Percentiles rank a stretch among this genome's conserved stretches.
phyloP scores from a whole-genome alignment of 495 filamentous ascomycete species.

The Talaromyces nanjingensis region DNA sequence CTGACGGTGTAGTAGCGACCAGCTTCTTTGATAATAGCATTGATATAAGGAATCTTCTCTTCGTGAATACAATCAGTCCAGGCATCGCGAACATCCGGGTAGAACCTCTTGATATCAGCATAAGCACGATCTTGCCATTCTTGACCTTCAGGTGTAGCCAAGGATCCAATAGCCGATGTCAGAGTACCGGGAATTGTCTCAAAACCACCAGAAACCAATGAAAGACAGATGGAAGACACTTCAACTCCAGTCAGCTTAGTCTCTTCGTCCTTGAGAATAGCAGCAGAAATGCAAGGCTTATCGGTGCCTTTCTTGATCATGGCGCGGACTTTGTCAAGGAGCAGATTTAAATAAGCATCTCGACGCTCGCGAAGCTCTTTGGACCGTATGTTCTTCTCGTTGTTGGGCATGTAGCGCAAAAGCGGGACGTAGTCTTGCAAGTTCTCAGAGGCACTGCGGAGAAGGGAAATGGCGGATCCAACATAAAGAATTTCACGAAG shows the following conservation, averaged over 20 bases:
- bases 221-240: constrained; percentile 43
- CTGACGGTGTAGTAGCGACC: constrained; percentile 49
- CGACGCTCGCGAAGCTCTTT: constrained; percentile 38
- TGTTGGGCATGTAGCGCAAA: constrained; percentile 40
- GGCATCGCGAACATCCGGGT: constrained; percentile 39
- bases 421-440: constrained; percentile 45
- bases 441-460: constrained; percentile 44
- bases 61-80: constrained; percentile 39
- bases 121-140: constrained; percentile 44
- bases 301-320: constrained; percentile 45
- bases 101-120: constrained; percentile 44
- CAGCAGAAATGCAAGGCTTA: constrained; percentile 44
- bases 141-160: constrained; percentile 41
- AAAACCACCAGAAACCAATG: constrained; percentile 45
- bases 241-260: constrained; percentile 41
- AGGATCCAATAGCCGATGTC: constrained; percentile 39
- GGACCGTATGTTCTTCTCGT: constrained; percentile 38
- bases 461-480: constrained; percentile 39
- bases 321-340: constrained; percentile 39
- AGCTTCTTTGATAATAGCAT: constrained; percentile 47
- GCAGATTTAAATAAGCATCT: constrained; percentile 38
- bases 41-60: constrained; percentile 43
- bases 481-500: constrained; percentile 45
- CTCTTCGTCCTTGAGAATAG: constrained; percentile 44
- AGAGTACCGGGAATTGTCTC: constrained; percentile 46